A percentile compares a stretch with the other conserved stretches of the same genome.
Evolutionary conservation across 805 yeast species (phyloP).

Genomic region (Yarrowia osloensis): DNA sequence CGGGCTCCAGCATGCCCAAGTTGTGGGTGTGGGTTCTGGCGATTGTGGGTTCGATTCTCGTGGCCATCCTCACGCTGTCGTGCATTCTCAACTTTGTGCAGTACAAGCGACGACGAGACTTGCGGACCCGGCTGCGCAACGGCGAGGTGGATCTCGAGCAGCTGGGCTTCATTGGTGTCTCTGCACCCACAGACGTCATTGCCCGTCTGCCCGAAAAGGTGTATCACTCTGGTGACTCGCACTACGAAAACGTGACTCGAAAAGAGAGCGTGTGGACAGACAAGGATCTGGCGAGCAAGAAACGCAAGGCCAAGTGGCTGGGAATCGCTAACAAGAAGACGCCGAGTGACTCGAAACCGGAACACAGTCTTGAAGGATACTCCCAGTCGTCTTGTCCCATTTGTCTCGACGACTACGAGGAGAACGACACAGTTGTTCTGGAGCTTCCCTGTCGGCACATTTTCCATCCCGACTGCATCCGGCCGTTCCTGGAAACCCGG

Average conservation of each 20-base stretch:
- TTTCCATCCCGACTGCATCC: constrained; percentile 77
- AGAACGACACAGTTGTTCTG: constrained; percentile 62
- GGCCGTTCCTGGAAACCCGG: constrained; percentile 76
- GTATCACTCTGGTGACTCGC: constrained; percentile 18
- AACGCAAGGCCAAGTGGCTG: neutral
- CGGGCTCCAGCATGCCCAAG: neutral
- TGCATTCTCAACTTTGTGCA: constrained; percentile 28
- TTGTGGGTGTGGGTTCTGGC: constrained; percentile 32
- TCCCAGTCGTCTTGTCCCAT: constrained; percentile 60
- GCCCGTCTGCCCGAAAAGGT: constrained; percentile 17
- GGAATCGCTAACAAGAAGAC: neutral
- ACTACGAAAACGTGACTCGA: neutral
- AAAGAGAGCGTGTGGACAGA: neutral
- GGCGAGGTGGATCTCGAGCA: constrained; percentile 31
- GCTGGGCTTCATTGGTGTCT: constrained; percentile 29
- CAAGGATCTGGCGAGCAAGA: neutral
- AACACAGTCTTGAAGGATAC: constrained; percentile 7
- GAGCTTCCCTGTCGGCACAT: constrained; percentile 82
- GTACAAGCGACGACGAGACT: constrained; percentile 19
- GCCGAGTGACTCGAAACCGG: neutral
- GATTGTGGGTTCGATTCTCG: constrained; percentile 29
- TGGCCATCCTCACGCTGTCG: constrained; percentile 9
- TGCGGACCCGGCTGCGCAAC: constrained; percentile 11
- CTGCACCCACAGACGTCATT: constrained; percentile 30
- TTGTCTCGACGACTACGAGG: constrained; percentile 68